Evolutionary conservation across 2,329 filamentous ascomycete genomes (phyloP).

Genomic region (Fusarium nisikadoi): DNA sequence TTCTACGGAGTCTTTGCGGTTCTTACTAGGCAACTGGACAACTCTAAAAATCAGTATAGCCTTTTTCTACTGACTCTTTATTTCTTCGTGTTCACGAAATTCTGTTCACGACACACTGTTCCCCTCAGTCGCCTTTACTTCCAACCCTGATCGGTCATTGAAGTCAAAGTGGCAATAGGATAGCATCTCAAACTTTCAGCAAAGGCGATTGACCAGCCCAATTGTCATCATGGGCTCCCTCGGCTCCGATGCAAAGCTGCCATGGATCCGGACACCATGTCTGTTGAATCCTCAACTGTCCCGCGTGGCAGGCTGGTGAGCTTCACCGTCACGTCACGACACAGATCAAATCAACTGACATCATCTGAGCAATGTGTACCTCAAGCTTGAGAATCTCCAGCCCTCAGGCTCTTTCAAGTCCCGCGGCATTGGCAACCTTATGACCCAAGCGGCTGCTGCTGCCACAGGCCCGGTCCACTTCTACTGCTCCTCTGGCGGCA

Average conservation of each 20-base stretch:
- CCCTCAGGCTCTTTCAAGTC: constrained; percentile 90
- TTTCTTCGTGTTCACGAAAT: neutral
- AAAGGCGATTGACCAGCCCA: neutral
- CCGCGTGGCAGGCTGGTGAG: constrained; percentile 76
- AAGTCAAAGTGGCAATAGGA: constrained; percentile 2
- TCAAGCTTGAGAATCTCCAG: constrained; percentile 88
- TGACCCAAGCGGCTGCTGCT: constrained; percentile 56
- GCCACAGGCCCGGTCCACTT: constrained; percentile 66
- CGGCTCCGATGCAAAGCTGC: constrained; percentile 54
- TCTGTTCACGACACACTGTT: neutral
- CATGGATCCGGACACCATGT: constrained; percentile 79
- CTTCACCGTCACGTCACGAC: constrained; percentile 5
- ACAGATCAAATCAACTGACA: constrained; percentile 16
- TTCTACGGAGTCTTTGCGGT: neutral
- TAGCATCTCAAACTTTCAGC: neutral
- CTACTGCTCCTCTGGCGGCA: constrained; percentile 84
- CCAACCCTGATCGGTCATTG: neutral
- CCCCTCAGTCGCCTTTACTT: neutral
- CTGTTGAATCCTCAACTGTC: constrained; percentile 75
- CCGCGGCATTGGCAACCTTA: constrained; percentile 77
- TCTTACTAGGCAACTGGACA: neutral
- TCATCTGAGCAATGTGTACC: constrained; percentile 73
- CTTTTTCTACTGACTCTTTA: neutral
- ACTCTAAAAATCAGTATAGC: neutral
- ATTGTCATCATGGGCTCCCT: constrained; percentile 54